A percentile compares a stretch with the other conserved stretches of the same genome.
These are phyloP conservation scores for Umbelopsis ramanniana DNA, from an alignment of 192 early-diverging fungal genomes.

Conservation along the genomic window DNA sequence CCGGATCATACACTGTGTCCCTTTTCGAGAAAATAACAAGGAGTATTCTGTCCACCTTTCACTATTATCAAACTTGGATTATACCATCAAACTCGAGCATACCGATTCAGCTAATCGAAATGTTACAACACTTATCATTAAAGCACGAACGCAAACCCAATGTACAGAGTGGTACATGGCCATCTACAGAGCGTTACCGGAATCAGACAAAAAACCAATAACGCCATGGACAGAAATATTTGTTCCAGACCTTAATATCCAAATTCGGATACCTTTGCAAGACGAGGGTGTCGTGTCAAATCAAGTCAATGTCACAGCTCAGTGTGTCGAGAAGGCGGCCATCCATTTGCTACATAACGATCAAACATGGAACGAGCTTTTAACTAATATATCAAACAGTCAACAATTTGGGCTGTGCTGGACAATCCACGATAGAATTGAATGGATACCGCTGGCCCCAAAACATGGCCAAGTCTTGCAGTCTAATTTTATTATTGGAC, in stretches of 20 bases:
- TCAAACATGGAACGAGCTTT: neutral
- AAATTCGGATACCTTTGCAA: conserved; percentile 26
- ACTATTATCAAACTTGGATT: conserved; percentile 32
- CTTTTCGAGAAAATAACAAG: neutral
- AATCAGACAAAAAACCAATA: neutral
- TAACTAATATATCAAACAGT: neutral
- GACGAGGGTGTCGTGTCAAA: neutral
- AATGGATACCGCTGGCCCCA: conserved; percentile 35
- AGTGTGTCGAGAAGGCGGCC: conserved; percentile 26
- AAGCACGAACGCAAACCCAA: conserved; percentile 13
- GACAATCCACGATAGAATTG: conserved; percentile 29
- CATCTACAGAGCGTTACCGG: conserved; percentile 22
- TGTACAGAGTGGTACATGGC: conserved; percentile 40
- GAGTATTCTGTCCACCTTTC: neutral
- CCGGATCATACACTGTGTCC: neutral
- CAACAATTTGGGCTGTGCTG: conserved; percentile 27
- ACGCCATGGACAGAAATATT: conserved; percentile 34
- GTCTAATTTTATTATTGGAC: conserved; percentile 26
- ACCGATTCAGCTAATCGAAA: neutral
- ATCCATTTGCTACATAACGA: conserved; percentile 27
- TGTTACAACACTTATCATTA: conserved; percentile 17
- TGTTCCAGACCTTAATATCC: conserved; percentile 27
- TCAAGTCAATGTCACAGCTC: conserved; percentile 14
- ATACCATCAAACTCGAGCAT: conserved; percentile 31
- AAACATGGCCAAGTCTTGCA: neutral